Evolutionary conservation across 352 stramenopile species (phyloP).

Genomic region (Chrysophaeum taylorii): DNA sequence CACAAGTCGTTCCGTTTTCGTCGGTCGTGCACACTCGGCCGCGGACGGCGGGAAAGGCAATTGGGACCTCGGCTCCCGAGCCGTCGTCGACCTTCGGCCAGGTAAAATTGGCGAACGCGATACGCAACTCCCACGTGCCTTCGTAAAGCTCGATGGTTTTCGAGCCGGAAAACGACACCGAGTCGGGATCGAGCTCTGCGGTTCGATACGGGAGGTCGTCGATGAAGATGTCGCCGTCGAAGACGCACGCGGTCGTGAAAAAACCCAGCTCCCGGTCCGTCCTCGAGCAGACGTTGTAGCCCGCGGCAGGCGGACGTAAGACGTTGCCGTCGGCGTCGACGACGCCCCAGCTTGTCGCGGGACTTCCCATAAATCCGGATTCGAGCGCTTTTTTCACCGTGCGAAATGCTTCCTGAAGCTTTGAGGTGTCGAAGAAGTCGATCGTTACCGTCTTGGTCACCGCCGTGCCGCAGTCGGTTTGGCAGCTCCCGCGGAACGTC

Average conservation of each 20-base stretch:
- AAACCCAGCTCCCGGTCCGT: neutral
- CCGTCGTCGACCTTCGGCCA: too few species aligned
- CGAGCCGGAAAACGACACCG: neutral
- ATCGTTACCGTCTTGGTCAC: neutral
- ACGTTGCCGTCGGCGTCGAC: neutral
- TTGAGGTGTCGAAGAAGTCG: neutral
- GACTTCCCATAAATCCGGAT: neutral
- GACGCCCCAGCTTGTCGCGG: neutral
- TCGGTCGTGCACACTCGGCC: neutral
- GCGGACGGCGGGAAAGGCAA: neutral
- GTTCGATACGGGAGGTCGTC: neutral
- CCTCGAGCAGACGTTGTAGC: neutral
- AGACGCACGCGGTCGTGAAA: neutral
- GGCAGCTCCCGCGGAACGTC: neutral
- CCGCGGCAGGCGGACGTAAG: too few species aligned
- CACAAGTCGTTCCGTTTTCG: neutral
- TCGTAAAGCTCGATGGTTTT: neutral
- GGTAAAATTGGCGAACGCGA: neutral
- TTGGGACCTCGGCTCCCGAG: too few species aligned
- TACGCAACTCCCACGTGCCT: neutral
- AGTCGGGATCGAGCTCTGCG: neutral
- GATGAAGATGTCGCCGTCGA: conserved; percentile 8
- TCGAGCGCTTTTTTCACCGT: neutral
- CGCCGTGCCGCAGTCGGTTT: neutral
- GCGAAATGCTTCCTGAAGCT: neutral